Conservation (phyloP, 2,329 filamentous ascomycete species). For the Cytospora piceicola region DNA sequence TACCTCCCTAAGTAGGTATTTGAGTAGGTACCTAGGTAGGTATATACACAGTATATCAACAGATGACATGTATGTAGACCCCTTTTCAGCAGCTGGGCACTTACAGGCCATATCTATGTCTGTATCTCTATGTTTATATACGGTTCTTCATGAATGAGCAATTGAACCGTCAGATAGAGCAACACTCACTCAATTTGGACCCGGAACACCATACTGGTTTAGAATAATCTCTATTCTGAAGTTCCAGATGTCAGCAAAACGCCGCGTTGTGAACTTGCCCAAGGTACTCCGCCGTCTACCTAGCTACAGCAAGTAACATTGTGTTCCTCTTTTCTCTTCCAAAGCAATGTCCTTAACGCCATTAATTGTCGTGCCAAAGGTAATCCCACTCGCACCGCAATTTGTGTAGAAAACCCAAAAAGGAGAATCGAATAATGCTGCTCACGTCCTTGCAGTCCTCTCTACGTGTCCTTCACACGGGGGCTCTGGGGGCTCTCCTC, state of each 20-base stretch:
- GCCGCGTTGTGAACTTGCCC: conserved; percentile 36
- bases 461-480: conserved; percentile 15
- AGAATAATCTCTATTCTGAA: conserved; percentile 33
- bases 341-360: conserved; percentile 29
- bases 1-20: no score
- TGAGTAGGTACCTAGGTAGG: no score
- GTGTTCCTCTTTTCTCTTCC: conserved; percentile 25
- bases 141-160: no score
- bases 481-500: conserved; percentile 9
- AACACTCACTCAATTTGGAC: not conserved
- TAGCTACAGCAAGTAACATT: conserved; percentile 18
- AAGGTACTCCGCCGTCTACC: conserved; percentile 30
- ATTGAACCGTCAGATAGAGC: not conserved
- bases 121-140: no score
- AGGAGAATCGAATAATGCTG: conserved; percentile 12
- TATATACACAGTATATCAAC: no score
- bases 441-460: not conserved
- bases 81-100: no score
- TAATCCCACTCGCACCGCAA: conserved; percentile 11
- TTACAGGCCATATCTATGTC: no score
- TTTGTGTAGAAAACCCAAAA: conserved; percentile 8
- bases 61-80: no score
- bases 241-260: conserved; percentile 35
- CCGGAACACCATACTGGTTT: not conserved
- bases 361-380: conserved; percentile 13